Conservation (phyloP, 1,139 yeast species). For the Scheffersomyces parashehatae region DNA sequence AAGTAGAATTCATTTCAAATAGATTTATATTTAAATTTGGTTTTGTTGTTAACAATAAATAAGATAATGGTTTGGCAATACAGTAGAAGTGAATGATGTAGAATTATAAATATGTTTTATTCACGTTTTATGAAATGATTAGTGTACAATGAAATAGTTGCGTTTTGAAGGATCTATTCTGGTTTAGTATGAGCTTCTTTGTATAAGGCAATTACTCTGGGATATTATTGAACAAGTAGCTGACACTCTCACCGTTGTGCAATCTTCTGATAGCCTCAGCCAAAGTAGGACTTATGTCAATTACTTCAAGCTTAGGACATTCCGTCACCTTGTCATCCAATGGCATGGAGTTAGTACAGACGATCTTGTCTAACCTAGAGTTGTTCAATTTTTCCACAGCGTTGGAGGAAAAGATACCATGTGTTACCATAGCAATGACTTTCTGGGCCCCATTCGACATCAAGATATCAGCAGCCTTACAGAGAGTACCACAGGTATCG, state of each 20-base stretch:
- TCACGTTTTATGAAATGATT: no score
- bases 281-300: constrained; percentile 70
- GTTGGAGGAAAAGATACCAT: constrained; percentile 73
- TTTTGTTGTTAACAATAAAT: no score
- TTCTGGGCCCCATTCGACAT: constrained; percentile 64
- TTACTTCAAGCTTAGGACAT: constrained; percentile 61
- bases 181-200: no score
- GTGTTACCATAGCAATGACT: constrained; percentile 77
- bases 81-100: no score
- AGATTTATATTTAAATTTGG: no score
- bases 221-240: constrained; percentile 80
- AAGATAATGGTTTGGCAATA: no score
- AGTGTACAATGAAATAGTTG: no score
- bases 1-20: no score
- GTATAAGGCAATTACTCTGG: constrained; percentile 18
- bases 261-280: constrained; percentile 82
- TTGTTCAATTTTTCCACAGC: constrained; percentile 64
- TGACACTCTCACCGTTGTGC: constrained; percentile 93
- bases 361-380: constrained; percentile 58
- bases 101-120: no score
- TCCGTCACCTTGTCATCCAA: constrained; percentile 50
- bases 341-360: constrained; percentile 79
- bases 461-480: constrained; percentile 72
- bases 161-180: no score
- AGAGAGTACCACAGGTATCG: constrained; percentile 80